Base-by-base conservation (phyloP, 495 filamentous ascomycete species). In the Geoglossum glabrum region DNA sequence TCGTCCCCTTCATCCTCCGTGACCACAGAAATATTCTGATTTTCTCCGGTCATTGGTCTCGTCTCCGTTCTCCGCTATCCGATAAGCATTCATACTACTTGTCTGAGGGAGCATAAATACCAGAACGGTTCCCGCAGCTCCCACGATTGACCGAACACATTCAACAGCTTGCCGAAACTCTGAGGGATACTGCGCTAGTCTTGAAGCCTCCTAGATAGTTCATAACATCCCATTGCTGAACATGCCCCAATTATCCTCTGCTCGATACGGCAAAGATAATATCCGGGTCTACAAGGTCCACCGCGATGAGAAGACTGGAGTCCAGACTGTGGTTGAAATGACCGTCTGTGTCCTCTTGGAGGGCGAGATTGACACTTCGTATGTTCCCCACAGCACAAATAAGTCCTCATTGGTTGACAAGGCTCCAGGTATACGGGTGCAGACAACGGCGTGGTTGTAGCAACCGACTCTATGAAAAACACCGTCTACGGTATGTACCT, bases 391-490 rank as follows among this genome's bases (percentile, higher is more conserved):
- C 1, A 23, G 31, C 31, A 10, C n/a, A 21, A 21, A 21, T n/a
- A 45, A 56, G 54, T 3, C 4, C 3, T 21, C 28, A 17, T 46
- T 31, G 3, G n/a, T 59, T 65, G 45, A 65, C 38, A 19, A 25
- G 28, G 38, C 9, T 5, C 25, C 62, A 90, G 85, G 55, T 96
- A 95, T 76, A 98, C 89, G 59, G 69, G 79, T 66, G 90, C 87
- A 64, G 92, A 98, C 72, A 98, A 98, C 76, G 86, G 83, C 68
- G 86, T 93, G 56, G 78, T 98, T 26, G 92, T 98, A 43, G 89
- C 92, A 55, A 98, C 92, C 40, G 92, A 98, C 71, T 90, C 89
- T 10, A 90, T 95, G 75, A 98, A 98, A 74, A 95, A 98, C 73
- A 95, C 90, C 61, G 82, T 87, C 73, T 95, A 90, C 72, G 28